These are phyloP conservation scores for Talaromyces sp. DNA, from an alignment of 2,329 filamentous ascomycete species.

Conservation along the genomic window DNA sequence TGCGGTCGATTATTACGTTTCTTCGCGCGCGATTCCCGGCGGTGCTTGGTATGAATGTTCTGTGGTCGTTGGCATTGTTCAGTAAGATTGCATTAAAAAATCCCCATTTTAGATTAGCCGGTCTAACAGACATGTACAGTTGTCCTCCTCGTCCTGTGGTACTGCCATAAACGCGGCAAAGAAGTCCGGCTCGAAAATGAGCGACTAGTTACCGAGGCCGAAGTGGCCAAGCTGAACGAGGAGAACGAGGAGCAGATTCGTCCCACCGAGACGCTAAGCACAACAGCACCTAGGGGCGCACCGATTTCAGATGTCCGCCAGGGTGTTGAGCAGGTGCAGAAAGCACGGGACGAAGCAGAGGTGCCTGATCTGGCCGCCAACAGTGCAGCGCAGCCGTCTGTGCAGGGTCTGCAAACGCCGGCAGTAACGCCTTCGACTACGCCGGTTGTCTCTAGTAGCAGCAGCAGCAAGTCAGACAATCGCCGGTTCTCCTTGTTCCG, in stretches of 20 bases:
- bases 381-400: background rate
- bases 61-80: slow-evolving; percentile 85
- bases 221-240: slow-evolving; percentile 37
- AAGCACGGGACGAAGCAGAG: slow-evolving; percentile 24
- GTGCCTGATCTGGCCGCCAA: slow-evolving; percentile 1
- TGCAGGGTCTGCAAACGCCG: background rate
- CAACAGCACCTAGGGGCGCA: slow-evolving; percentile 38
- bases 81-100: slow-evolving; percentile 51
- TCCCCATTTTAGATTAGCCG: background rate
- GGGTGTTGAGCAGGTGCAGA: slow-evolving; percentile 36
- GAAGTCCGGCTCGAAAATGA: slow-evolving; percentile 73
- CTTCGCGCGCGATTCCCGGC: slow-evolving; percentile 84
- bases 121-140: slow-evolving; percentile 47
- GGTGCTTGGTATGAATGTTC: slow-evolving; percentile 82
- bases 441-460: background rate
- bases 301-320: slow-evolving; percentile 35
- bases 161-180: slow-evolving; percentile 90
- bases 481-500: slow-evolving; percentile 9
- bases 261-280: slow-evolving; percentile 33
- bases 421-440: background rate
- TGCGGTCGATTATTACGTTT: slow-evolving; percentile 87
- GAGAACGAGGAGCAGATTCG: slow-evolving; percentile 29
- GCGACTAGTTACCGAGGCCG: slow-evolving; percentile 43
- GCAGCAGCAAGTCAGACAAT: slow-evolving; percentile 2
- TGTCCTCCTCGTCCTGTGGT: slow-evolving; percentile 92